Evolutionary conservation across 371 early-diverging fungal species (phyloP), one percentile per base, ranked within the genome.

Genomic region (Phascolomyces articulosus): DNA sequence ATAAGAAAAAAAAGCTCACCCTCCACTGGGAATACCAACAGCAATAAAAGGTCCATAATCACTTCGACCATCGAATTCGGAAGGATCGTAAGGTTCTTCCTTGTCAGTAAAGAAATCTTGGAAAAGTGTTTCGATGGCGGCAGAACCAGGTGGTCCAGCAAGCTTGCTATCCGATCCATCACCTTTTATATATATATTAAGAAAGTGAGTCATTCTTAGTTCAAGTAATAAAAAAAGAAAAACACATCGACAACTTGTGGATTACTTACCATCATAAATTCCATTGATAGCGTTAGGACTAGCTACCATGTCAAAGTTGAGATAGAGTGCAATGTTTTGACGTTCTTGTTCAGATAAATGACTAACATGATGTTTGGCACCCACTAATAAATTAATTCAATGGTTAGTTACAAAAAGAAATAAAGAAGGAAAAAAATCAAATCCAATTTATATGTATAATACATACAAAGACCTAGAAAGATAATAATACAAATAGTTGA

Each of bases 291-390:
- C 89, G 79, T 93, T 93, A 38, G 93, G 92, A 48, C 87, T 85
- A 16, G 84, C 93, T 47, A 93, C 67, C 92, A 92, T 93, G 70
- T 93, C 93, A 68, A 86, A 87, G 75, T 93, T 90, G 55, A 91
- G 79, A 63, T 89, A 82, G 64, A 89, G 70, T 15, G 84, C 85
- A 51, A 90, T 77, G 41, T 85, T 64, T 3, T 68, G 26, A 62
- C 80, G 77, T 16, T 70, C 72, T 41, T 79, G 68, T 2, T 68
- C 57, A 0, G 66, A 48, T 15, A 64, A 53, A 26, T 56, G 16
- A 9, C 41, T 61, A 3, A 87, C 85, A 73, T 89, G 89, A 62
- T 85, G 79, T n/a, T 77, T 73, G 24, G 92, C 88, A n/a, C 93
- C 93, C 44, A 90, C n/a, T 47, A n/a, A n/a, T n/a, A n/a, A n/a